Conservation (phyloP, 768 basidiomycete genomes). For the Paxillus rubicundulus region DNA sequence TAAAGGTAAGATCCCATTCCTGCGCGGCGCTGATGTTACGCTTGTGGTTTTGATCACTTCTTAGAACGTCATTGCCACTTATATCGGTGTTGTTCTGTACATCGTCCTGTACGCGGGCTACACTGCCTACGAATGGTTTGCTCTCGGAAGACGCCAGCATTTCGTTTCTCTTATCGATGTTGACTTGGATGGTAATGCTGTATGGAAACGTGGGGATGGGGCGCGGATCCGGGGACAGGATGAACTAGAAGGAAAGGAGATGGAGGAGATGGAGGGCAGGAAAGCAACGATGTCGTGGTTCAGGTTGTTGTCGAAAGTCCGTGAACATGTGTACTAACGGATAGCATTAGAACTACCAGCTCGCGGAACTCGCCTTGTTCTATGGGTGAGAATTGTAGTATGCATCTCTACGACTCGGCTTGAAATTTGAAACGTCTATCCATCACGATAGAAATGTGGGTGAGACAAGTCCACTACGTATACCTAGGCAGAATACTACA, state of each 20-base stretch:
- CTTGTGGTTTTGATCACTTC: background rate
- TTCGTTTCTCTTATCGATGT: constrained; percentile 43
- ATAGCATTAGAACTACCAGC: no score
- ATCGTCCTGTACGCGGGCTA: constrained; percentile 46
- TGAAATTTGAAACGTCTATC: no score
- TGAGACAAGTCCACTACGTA: no score
- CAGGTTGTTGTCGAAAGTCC: background rate
- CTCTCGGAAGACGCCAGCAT: constrained; percentile 30
- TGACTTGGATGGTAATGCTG: constrained; percentile 54
- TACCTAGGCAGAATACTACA: no score
- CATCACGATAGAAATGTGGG: no score
- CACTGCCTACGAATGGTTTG: constrained; percentile 37
- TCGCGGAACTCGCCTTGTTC: background rate
- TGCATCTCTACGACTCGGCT: no score
- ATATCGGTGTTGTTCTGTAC: constrained; percentile 51
- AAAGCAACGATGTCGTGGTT: background rate
- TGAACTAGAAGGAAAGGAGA: constrained; percentile 6
- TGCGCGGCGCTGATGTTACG: background rate
- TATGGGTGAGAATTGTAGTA: no score
- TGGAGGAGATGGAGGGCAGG: background rate
- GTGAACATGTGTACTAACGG: background rate
- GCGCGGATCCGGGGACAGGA: constrained; percentile 35
- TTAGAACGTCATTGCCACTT: constrained; percentile 55
- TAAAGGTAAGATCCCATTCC: constrained; percentile 32
- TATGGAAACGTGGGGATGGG: constrained; percentile 49